phyloP scores from a whole-genome alignment of 305 asterid genomes.

The Stenogyne calaminthoides region DNA sequence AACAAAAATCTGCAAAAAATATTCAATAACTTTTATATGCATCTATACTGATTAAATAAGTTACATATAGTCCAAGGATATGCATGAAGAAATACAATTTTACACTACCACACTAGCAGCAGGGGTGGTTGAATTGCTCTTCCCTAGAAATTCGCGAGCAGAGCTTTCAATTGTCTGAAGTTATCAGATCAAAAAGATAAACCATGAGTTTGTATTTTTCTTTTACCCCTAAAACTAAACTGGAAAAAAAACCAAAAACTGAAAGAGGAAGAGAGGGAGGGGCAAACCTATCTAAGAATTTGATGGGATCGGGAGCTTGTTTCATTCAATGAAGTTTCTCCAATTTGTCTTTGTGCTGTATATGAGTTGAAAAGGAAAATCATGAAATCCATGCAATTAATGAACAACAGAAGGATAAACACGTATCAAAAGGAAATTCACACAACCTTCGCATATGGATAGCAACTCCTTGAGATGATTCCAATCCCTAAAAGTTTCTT shows the following conservation, averaged over 20 bases:
- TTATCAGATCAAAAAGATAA: constrained; percentile 30
- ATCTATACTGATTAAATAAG: constrained; percentile 26
- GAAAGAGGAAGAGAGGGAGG: constrained; percentile 6
- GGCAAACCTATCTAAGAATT: constrained; percentile 88
- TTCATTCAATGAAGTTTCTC: constrained; percentile 91
- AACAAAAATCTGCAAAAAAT: constrained; percentile 86
- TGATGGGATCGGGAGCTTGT: constrained; percentile 98
- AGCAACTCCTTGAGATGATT: constrained; percentile 87
- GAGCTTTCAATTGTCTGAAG: constrained; percentile 96
- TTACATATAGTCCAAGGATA: constrained; percentile 16
- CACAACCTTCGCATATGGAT: constrained; percentile 81
- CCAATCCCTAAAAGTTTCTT: constrained; percentile 94
- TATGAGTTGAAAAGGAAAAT: constrained; percentile 18
- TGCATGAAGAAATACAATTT: constrained; percentile 23
- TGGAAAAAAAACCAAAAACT: constrained; percentile 10
- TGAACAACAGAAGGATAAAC: constrained; percentile 14
- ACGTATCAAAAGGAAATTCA: constrained; percentile 10
- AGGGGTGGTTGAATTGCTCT: constrained; percentile 94
- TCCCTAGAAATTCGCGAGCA: constrained; percentile 92
- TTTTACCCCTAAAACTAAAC: constrained; percentile 10
- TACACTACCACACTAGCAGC: constrained; percentile 89
- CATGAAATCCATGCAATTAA: constrained; percentile 15
- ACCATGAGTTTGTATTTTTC: neutral
- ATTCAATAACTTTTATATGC: constrained; percentile 26
- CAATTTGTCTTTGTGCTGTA: constrained; percentile 84